Percentiles rank a stretch among this genome's conserved stretches.
Conservation (phyloP, 768 basidiomycete genomes). For the Leccinellum rugosiceps region DNA sequence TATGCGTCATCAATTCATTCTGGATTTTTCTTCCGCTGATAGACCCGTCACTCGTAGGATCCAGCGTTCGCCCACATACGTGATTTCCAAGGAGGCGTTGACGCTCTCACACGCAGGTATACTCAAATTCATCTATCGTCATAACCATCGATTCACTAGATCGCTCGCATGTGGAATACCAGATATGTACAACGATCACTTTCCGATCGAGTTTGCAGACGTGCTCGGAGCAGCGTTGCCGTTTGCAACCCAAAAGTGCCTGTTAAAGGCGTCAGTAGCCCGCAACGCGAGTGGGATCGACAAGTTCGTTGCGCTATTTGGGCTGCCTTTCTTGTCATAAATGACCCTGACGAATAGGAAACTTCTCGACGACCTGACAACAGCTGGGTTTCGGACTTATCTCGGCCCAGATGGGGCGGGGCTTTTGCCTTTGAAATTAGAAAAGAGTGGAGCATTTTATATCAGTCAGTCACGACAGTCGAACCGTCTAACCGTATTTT, state of each 20-base stretch:
- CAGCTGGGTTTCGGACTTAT: constrained; percentile 18
- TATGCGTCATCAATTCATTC: neutral
- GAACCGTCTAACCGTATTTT: neutral
- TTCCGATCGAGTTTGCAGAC: constrained; percentile 27
- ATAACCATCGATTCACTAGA: neutral
- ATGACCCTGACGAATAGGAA: constrained; percentile 24
- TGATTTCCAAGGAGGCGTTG: constrained; percentile 16
- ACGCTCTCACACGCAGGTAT: constrained; percentile 16
- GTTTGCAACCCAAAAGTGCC: constrained; percentile 13
- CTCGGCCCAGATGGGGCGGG: constrained; percentile 40
- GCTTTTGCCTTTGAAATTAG: constrained; percentile 28
- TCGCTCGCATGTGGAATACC: neutral
- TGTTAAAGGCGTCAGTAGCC: constrained; percentile 6
- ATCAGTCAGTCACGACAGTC: constrained; percentile 29
- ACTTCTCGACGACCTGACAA: constrained; percentile 35
- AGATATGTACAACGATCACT: constrained; percentile 28
- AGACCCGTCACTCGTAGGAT: neutral
- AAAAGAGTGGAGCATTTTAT: constrained; percentile 37
- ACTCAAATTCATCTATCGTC: neutral
- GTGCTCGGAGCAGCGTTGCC: constrained; percentile 21
- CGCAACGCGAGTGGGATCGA: constrained; percentile 19
- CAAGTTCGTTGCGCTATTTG: constrained; percentile 10
- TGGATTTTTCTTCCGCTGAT: constrained; percentile 30
- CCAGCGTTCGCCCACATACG: constrained; percentile 10
- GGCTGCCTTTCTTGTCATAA: neutral